These are phyloP conservation scores for Uronychia setigera DNA, from an alignment of 73 alveolate species.

Conservation along the genomic window DNA sequence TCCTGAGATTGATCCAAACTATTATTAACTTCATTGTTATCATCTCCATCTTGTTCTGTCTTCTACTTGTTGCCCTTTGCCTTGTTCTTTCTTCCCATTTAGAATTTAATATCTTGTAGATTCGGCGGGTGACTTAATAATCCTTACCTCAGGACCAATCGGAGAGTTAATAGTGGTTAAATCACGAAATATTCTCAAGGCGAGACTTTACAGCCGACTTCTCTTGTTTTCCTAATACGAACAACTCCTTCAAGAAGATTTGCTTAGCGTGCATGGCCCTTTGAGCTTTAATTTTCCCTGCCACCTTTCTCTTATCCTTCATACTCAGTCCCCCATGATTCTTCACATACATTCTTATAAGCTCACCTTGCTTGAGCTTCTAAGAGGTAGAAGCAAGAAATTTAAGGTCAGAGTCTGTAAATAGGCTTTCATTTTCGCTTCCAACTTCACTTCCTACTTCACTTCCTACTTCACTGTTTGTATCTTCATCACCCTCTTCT, in stretches of 20 bases:
- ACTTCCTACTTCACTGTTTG: constrained; percentile 15
- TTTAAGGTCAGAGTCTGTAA: constrained; percentile 39
- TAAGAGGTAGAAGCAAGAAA: constrained; percentile 33
- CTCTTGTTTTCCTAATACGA: constrained; percentile 49
- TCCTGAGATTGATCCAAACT: too few species aligned
- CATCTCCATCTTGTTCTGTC: too few species aligned
- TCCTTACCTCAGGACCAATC: too few species aligned
- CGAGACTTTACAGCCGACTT: too few species aligned
- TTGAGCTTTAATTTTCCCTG: constrained; percentile 20
- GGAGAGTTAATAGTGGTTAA: too few species aligned
- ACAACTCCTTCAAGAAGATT: constrained; percentile 68
- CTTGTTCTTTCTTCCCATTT: too few species aligned
- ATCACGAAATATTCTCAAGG: too few species aligned
- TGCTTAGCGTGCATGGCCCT: constrained; percentile 71
- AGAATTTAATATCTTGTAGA: too few species aligned
- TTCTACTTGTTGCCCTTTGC: too few species aligned
- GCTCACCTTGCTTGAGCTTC: constrained; percentile 19
- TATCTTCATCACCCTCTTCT: constrained; percentile 9
- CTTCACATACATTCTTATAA: constrained; percentile 45
- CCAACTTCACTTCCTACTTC: constrained; percentile 22
- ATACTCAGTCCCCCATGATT: constrained; percentile 25
- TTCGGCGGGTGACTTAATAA: too few species aligned
- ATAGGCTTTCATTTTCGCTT: constrained; percentile 22
- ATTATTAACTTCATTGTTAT: too few species aligned
- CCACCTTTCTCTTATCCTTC: constrained; percentile 52